Evolutionary conservation across 1,284 basidiomycete species (phyloP), one percentile per base, ranked within the genome.

Genomic region (Moniliophthora roreri): DNA sequence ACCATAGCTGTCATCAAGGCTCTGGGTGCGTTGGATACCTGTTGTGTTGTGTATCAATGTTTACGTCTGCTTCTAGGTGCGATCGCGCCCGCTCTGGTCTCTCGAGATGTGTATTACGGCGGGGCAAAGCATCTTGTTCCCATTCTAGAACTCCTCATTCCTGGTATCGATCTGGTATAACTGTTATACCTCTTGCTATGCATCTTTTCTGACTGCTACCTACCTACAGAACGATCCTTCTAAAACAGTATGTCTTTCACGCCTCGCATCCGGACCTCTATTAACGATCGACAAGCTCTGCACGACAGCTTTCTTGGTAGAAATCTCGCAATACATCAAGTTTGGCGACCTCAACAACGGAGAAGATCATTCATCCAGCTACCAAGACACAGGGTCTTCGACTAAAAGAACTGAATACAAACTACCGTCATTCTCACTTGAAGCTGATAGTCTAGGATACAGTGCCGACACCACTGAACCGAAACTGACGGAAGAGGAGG

Each of bases 1-100:
- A 95, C 92, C 0, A 82, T 88, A 34, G 87, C 92, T 11, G 87
- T 93, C 44, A 94, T 95, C 64, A 92, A 92, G 59, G 91, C 92
- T 1, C 77, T 97, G 3, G 85, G 40, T 41, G 21, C 10, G 40
- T 41, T 6, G n/a, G n/a, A 8, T 4, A 20, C 11, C 23, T 11
- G 13, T 21, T 20, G 40, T 21, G 16, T 11, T 16, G n/a, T 10
- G 23, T 9, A 10, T 11, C 7, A 18, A 18, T 23, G 11, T 20
- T 21, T 21, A 41, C 40, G 4, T 20, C 23, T 41, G 10, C 18
- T 16, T 10, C 4, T 23, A 41, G 40, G 89, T 18, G 87, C 91
- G 16, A 76, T 95, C 13, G 85, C 89, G 1, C 84, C 87, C 28
- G 87, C 91, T 4, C 77, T 98, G 40, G 81, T 93, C 8, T 91